Percentiles rank a stretch among this genome's conserved stretches.
Conservation (phyloP, 1,139 yeast genomes). For the Geotrichum carabidarum region DNA sequence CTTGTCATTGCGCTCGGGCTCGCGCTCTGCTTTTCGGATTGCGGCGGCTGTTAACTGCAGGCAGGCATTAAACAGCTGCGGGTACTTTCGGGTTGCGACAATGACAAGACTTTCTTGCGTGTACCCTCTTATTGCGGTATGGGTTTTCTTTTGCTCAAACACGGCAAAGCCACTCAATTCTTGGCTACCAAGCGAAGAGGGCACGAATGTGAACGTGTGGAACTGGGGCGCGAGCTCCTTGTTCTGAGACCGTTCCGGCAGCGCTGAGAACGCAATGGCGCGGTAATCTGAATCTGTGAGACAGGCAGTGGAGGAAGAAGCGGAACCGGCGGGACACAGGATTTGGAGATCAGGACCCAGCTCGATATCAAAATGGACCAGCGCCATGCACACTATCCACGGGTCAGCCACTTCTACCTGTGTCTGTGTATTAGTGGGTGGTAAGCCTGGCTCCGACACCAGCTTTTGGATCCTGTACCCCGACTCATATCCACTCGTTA, state of each 20-base stretch:
- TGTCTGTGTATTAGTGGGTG: no score
- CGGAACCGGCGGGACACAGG: constrained; percentile 29
- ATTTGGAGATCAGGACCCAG: constrained; percentile 35
- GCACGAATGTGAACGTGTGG: constrained; percentile 26
- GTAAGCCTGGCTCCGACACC: no score
- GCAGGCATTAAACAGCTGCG: constrained; percentile 27
- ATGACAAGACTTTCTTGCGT: constrained; percentile 32
- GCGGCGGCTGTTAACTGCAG: constrained; percentile 17
- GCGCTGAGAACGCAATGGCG: constrained; percentile 30
- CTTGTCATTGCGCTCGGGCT: constrained; percentile 18
- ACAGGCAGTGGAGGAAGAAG: no score
- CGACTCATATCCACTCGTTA: constrained; percentile 25
- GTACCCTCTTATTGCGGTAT: constrained; percentile 27
- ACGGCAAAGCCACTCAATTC: constrained; percentile 27
- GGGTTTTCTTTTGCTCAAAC: constrained; percentile 27
- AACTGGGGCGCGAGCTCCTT: constrained; percentile 19
- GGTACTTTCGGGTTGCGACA: constrained; percentile 26
- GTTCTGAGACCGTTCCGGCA: constrained; percentile 29
- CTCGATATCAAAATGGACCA: constrained; percentile 36
- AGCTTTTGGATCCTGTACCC: constrained; percentile 29
- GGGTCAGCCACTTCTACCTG: constrained; percentile 13
- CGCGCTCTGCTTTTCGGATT: constrained; percentile 21
- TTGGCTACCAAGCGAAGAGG: constrained; percentile 11
- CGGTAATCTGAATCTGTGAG: constrained; percentile 30
- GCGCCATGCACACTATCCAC: constrained; percentile 32